Percentiles rank a stretch among this genome's conserved stretches.
Evolutionary conservation across 192 early-diverging fungal genomes (phyloP).

Genomic region (Podila verticillata): DNA sequence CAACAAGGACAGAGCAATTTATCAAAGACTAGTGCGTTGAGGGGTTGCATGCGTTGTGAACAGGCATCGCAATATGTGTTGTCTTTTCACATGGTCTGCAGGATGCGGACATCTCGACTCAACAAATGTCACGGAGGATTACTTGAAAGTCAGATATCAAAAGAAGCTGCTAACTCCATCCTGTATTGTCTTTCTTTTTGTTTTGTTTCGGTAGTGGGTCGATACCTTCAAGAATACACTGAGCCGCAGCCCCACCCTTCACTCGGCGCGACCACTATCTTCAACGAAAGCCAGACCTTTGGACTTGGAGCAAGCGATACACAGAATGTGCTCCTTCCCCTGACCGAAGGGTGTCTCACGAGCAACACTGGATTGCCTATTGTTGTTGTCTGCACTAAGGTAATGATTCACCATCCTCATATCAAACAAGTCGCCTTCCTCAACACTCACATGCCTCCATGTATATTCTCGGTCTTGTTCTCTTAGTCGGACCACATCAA

Average conservation of each 20-base stretch:
- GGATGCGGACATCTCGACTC: too few species aligned
- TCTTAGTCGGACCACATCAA: slow-evolving; percentile 74
- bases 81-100: too few species aligned
- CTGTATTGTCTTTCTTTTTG: background rate
- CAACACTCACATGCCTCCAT: background rate
- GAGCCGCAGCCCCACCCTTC: slow-evolving; percentile 62
- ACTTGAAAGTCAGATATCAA: background rate
- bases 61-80: too few species aligned
- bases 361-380: slow-evolving; percentile 90
- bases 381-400: slow-evolving; percentile 91
- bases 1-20: background rate
- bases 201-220: slow-evolving; percentile 63
- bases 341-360: slow-evolving; percentile 83
- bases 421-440: too few species aligned
- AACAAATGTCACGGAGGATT: too few species aligned
- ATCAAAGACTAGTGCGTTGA: too few species aligned
- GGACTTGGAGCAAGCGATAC: slow-evolving; percentile 40
- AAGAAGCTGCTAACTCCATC: background rate
- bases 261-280: slow-evolving; percentile 31
- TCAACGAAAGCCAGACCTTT: slow-evolving; percentile 37
- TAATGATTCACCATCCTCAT: slow-evolving; percentile 10
- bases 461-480: background rate
- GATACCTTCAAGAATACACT: slow-evolving; percentile 75
- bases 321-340: slow-evolving; percentile 71
- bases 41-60: too few species aligned